Percentiles rank a stretch among this genome's conserved stretches.
Evolutionary conservation across 2,329 filamentous ascomycete genomes (phyloP).

Genomic region (Tolypocladium endophyticum): DNA sequence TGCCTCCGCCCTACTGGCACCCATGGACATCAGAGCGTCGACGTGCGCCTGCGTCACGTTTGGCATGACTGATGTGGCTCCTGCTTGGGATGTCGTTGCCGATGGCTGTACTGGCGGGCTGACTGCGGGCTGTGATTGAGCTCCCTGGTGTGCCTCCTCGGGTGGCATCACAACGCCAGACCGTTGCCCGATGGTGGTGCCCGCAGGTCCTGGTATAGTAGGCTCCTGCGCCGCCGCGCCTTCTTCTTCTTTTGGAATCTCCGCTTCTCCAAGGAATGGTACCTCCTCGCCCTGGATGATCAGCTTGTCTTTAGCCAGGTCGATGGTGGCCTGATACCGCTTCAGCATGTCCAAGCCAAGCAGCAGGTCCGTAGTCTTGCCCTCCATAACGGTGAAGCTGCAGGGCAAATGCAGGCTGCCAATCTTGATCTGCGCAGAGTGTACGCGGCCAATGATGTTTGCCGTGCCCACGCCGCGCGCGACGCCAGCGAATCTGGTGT

Average conservation of each 20-base stretch:
- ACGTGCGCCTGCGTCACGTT: conserved; percentile 54
- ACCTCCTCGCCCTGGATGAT: conserved; percentile 84
- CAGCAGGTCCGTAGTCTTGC: conserved; percentile 87
- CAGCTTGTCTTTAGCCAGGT: conserved; percentile 73
- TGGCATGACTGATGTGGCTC: conserved; percentile 13
- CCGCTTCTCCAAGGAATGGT: conserved; percentile 80
- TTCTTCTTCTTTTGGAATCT: conserved; percentile 81
- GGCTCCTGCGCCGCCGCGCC: conserved; percentile 70
- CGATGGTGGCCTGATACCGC: conserved; percentile 86
- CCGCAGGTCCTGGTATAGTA: conserved; percentile 72
- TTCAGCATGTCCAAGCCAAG: conserved; percentile 96
- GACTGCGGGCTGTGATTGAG: conserved; percentile 5
- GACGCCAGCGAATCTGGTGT: conserved; percentile 83
- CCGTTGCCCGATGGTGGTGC: conserved; percentile 76
- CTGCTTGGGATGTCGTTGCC: conserved; percentile 14
- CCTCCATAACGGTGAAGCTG: conserved; percentile 99
- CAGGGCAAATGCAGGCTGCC: conserved; percentile 79
- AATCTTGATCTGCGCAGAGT: conserved; percentile 91
- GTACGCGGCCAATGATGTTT: conserved; percentile 86
- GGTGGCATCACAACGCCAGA: conserved; percentile 59
- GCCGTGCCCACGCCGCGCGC: conserved; percentile 92
- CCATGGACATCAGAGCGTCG: conserved; percentile 65
- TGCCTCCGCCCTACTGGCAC: conserved; percentile 66
- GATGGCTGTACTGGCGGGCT: conserved; percentile 12
- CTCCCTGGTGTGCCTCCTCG: conserved; percentile 9